These are phyloP conservation scores for Amaranthus cruentus DNA, from an alignment of 148 eudicot species.

Conservation along the genomic window DNA sequence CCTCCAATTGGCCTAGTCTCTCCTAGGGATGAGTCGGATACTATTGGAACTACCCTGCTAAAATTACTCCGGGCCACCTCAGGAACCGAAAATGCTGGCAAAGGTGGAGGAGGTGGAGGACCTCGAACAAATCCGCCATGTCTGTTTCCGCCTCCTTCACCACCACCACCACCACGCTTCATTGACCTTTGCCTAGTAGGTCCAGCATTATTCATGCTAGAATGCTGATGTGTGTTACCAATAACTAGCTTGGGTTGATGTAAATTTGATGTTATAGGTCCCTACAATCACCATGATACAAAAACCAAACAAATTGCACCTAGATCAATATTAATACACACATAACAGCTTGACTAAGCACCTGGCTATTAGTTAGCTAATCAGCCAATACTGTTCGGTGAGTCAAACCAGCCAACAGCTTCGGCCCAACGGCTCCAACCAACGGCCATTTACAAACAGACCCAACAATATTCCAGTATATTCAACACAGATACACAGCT, in stretches of 20 bases:
- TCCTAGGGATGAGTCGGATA: conserved; percentile 22
- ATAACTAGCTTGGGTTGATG: conserved; percentile 30
- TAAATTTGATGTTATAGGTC: conserved; percentile 26
- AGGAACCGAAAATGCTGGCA: conserved; percentile 35
- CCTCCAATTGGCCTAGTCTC: conserved; percentile 35
- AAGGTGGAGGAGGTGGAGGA: conserved; percentile 30
- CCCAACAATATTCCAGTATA: not conserved
- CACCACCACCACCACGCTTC: conserved; percentile 34
- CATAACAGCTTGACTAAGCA: too few species aligned
- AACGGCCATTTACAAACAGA: not conserved
- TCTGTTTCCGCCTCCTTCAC: conserved; percentile 10
- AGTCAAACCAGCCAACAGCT: not conserved
- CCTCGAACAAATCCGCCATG: conserved; percentile 28
- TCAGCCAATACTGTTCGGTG: not conserved
- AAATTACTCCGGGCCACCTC: conserved; percentile 21
- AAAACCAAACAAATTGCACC: not conserved
- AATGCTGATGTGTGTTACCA: conserved; percentile 32
- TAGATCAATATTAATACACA: not conserved
- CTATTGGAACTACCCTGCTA: conserved; percentile 24
- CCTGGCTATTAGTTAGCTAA: too few species aligned
- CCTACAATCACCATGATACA: conserved; percentile 30
- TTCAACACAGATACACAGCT: not conserved
- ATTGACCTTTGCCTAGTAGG: conserved; percentile 30
- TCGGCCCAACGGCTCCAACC: too few species aligned
- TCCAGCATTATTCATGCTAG: conserved; percentile 20